Conservation (phyloP, 83 land plant species). For the Picea engelmannii region DNA sequence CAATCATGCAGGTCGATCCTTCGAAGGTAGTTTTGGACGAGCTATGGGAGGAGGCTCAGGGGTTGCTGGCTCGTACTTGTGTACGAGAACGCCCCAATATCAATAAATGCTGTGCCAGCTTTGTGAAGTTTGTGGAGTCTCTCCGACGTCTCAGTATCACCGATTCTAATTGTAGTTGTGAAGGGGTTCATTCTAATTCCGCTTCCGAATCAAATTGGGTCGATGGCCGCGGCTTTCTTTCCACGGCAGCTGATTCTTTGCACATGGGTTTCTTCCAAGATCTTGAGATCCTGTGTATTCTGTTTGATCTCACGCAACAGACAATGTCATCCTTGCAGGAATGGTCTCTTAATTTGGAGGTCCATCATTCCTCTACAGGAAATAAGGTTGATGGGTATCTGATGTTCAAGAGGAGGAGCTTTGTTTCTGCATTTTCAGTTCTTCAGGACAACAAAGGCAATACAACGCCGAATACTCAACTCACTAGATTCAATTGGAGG, state of each 20-base stretch:
- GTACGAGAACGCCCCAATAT: too few species aligned
- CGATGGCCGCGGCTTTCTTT: neutral
- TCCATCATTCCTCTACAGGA: neutral
- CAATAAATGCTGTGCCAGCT: too few species aligned
- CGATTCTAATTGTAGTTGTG: too few species aligned
- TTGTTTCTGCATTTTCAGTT: slow-evolving; percentile 18
- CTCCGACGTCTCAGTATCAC: too few species aligned
- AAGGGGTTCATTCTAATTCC: too few species aligned
- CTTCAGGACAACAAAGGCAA: neutral
- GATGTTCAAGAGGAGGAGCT: neutral
- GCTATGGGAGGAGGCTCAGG: too few species aligned
- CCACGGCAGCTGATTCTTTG: slow-evolving; percentile 3
- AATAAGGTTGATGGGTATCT: neutral
- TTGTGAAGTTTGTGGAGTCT: too few species aligned
- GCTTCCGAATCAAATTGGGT: too few species aligned
- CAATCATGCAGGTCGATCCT: too few species aligned
- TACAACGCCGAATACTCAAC: neutral
- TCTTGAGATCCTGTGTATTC: slow-evolving; percentile 1
- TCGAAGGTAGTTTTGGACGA: too few species aligned
- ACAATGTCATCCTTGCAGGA: neutral
- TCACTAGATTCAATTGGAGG: neutral
- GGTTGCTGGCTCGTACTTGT: too few species aligned
- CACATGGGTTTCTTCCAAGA: slow-evolving; percentile 1
- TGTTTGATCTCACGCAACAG: slow-evolving; percentile 4
- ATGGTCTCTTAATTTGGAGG: neutral